phyloP scores from a whole-genome alignment of 2,329 filamentous ascomycete species.

The Talaromyces islandicus region DNA sequence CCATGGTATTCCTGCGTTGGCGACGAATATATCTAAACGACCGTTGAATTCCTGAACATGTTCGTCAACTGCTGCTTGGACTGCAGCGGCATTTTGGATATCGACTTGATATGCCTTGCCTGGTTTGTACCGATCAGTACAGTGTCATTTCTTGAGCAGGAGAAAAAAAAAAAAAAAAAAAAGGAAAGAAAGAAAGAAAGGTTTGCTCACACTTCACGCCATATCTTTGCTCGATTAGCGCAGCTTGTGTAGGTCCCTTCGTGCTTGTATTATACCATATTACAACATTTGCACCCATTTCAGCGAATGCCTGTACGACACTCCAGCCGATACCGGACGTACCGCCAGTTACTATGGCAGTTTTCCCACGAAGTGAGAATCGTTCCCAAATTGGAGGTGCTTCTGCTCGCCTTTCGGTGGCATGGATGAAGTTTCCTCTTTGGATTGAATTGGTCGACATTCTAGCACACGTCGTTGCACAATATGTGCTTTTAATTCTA shows the following conservation, averaged over 20 bases:
- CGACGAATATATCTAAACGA: conserved; percentile 65
- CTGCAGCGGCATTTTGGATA: neutral
- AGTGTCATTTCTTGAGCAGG: neutral
- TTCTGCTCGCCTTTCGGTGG: neutral
- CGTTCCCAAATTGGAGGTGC: neutral
- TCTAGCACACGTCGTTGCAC: neutral
- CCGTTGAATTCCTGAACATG: conserved; percentile 43
- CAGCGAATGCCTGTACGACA: conserved; percentile 6
- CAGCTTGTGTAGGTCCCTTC: neutral
- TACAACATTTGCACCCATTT: conserved; percentile 5
- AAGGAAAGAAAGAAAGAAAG: no score
- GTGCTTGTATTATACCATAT: conserved; percentile 6
- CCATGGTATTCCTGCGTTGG: conserved; percentile 67
- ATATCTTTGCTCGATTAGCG: neutral
- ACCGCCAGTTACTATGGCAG: conserved; percentile 4
- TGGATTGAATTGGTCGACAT: neutral
- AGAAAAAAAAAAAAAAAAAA: no score
- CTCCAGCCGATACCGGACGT: conserved; percentile 4
- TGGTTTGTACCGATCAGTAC: no score
- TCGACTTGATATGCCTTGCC: neutral
- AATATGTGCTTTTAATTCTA: no score
- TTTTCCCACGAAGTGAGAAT: neutral
- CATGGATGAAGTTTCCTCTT: neutral
- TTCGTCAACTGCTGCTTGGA: neutral
- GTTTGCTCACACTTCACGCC: neutral